Conservation (phyloP, 2,329 filamentous ascomycete genomes). For the Pestalotiopsis sp. region DNA sequence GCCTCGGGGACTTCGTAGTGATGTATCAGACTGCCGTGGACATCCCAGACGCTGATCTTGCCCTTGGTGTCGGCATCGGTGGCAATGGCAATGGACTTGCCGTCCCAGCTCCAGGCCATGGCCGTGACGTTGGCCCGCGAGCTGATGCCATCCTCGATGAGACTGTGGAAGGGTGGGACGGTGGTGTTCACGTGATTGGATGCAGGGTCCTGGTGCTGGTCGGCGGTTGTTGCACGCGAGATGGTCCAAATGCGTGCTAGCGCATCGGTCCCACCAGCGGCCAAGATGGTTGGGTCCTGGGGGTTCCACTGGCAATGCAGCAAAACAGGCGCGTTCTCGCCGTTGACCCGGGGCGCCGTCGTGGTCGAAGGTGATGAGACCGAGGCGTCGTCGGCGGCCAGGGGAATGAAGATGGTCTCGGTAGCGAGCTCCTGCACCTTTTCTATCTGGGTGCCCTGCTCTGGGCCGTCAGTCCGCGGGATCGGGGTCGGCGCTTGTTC, state of each 20-base stretch:
- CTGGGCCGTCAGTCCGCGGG: constrained; percentile 62
- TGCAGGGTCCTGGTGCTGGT: constrained; percentile 44
- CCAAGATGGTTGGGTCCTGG: constrained; percentile 65
- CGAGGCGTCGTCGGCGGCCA: constrained; percentile 43
- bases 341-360: constrained; percentile 35
- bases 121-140: constrained; percentile 57
- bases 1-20: constrained; percentile 60
- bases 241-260: constrained; percentile 72
- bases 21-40: constrained; percentile 54
- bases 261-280: constrained; percentile 70
- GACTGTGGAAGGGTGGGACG: constrained; percentile 45
- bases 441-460: constrained; percentile 66
- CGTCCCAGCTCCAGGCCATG: constrained; percentile 63
- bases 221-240: constrained; percentile 53
- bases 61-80: constrained; percentile 58
- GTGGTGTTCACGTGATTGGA: constrained; percentile 46
- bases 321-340: constrained; percentile 61
- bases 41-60: constrained; percentile 57
- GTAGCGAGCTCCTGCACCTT: constrained; percentile 63
- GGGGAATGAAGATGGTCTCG: constrained; percentile 63
- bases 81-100: constrained; percentile 58
- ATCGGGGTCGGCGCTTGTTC: constrained; percentile 56
- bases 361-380: constrained; percentile 39
- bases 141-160: constrained; percentile 58
- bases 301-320: constrained; percentile 73